A percentile compares a stretch with the other conserved stretches of the same genome.
phyloP scores from a whole-genome alignment of 2,329 filamentous ascomycete genomes.

The Akanthomyces lecanii region DNA sequence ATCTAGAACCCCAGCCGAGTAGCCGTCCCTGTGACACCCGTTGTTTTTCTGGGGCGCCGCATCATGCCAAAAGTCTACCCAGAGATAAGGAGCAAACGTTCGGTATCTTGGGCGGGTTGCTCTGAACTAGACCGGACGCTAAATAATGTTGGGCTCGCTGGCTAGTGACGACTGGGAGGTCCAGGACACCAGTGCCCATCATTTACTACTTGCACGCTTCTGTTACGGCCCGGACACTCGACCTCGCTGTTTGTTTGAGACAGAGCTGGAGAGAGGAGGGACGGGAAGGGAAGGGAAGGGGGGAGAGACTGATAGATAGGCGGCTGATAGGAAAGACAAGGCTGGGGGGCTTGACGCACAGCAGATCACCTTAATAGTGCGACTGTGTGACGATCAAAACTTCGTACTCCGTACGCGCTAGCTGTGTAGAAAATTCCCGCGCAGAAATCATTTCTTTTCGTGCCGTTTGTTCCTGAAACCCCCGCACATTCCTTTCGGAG shows the following conservation, averaged over 20 bases:
- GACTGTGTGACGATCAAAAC: neutral
- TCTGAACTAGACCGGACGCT: neutral
- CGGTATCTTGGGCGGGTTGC: neutral
- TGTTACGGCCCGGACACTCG: no score
- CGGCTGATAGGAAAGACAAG: neutral
- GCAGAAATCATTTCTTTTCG: neutral
- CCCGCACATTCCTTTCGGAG: neutral
- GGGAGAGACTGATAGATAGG: neutral
- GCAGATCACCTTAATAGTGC: neutral
- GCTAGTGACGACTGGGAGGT: neutral
- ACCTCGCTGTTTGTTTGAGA: neutral
- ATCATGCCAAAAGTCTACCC: neutral
- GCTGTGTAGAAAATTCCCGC: neutral
- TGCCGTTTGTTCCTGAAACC: neutral
- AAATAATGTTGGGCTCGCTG: neutral
- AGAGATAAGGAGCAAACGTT: neutral
- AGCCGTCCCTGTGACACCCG: slow-evolving; percentile 1
- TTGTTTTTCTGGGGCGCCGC: neutral
- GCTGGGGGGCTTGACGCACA: neutral
- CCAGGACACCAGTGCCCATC: no score
- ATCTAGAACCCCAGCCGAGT: slow-evolving; percentile 10
- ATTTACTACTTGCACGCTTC: no score
- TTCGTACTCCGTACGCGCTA: neutral
- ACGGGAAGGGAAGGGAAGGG: no score
- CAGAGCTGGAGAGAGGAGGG: neutral